A percentile compares a stretch with the other conserved stretches of the same genome.
These are phyloP conservation scores for Bothriochloa decipiens DNA, from an alignment of 176 grass and related monocot species.

Conservation along the genomic window DNA sequence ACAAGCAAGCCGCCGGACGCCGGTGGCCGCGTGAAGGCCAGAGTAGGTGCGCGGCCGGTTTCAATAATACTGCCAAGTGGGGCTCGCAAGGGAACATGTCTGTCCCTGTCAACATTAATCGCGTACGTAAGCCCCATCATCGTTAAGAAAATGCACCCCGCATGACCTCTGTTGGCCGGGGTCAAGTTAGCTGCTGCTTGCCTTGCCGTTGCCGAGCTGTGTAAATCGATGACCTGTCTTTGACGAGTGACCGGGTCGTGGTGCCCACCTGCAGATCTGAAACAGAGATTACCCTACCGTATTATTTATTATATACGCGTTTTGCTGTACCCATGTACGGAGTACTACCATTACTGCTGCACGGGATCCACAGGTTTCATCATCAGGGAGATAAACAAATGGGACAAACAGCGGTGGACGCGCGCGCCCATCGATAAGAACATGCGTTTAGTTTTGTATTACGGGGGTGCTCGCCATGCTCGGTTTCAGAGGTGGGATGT, in stretches of 20 bases:
- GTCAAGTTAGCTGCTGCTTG: neutral
- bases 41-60: slow-evolving; percentile 45
- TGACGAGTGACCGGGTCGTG: slow-evolving; percentile 7
- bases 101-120: slow-evolving; percentile 42
- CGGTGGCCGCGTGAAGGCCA: slow-evolving; percentile 13
- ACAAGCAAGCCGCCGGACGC: slow-evolving; percentile 31
- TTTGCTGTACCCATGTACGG: neutral
- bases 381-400: neutral
- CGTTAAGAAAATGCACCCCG: neutral
- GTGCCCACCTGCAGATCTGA: slow-evolving; percentile 35
- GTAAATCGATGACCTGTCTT: too few relatives aligned
- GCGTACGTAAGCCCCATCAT: neutral
- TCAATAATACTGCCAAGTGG: slow-evolving; percentile 50
- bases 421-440: slow-evolving; percentile 28
- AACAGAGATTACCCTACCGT: too few relatives aligned
- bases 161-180: slow-evolving; percentile 17
- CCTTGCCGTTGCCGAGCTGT: slow-evolving; percentile 31
- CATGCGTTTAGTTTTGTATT: slow-evolving; percentile 20
- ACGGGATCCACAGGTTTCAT: neutral
- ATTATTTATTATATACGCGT: neutral
- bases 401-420: neutral
- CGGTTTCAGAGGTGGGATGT: slow-evolving; percentile 22
- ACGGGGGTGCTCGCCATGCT: slow-evolving; percentile 19
- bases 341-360: neutral
- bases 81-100: slow-evolving; percentile 33